Base-by-base conservation (phyloP, 2,329 filamentous ascomycete species). In the Claviceps monticola region DNA sequence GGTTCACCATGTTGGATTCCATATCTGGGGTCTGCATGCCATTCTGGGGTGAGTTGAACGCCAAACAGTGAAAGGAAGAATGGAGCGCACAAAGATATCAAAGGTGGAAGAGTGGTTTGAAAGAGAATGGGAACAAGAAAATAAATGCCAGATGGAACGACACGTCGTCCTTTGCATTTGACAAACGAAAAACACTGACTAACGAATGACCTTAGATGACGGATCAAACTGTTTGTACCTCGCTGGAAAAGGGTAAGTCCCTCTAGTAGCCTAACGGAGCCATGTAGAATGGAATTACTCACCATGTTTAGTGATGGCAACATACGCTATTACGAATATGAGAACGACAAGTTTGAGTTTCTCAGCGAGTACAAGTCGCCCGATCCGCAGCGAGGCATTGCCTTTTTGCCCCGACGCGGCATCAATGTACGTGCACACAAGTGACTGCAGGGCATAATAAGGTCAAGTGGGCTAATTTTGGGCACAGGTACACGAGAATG, bases 11-110 rank as follows among this genome's bases (percentile, higher is more conserved):
- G 59, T 78, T 98, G 48, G 93, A 98, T 70, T 94, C 88, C 46
- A 95, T 95, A 62, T 96, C 91, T 46, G 93, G 93, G 66, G 90
- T 98, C 54, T 95, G 89, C 77, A 96, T 98, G 88, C 93, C 93
- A 36, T 97, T 98, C 79, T 98, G 93, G 93, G 93, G 78, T 81
- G 66, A 58, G 73, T 61, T 34, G 9, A 34, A 34, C 9, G 29
- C 29, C 9, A 34, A 34, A 4, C 29, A 34, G 29, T 34, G 29
- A 4, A 34, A 34, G 29, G 4, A 34, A 34, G 29, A 34, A 34
- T 11, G 29, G 29, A 34, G 29, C 9, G 9, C 29, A 34, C 29
- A 34, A 11, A 34, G 4, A 34, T 11, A 11, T 34, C 29, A 34
- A 34, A 34, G 0, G 29, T 9, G 29, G 9, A 11, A 34, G 29